Evolutionary conservation across 2,329 filamentous ascomycete species (phyloP).

Genomic region (Akanthomyces lecanii): DNA sequence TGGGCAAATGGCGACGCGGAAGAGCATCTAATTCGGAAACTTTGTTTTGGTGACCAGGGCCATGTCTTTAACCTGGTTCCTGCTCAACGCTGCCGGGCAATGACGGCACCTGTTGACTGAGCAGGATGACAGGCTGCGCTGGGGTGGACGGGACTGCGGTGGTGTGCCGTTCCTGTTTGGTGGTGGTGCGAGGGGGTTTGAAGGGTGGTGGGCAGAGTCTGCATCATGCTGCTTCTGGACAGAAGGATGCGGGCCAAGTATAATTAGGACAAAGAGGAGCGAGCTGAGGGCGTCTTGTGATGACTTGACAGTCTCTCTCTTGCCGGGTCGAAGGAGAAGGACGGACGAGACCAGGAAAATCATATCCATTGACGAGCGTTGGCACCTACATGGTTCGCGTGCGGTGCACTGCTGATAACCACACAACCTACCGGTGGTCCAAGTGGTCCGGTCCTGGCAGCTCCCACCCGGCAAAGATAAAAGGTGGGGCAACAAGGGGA

Average conservation of each 20-base stretch:
- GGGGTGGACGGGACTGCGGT: not conserved
- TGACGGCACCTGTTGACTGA: not conserved
- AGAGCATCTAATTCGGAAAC: not conserved
- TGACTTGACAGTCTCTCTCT: not conserved
- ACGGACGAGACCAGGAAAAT: not conserved
- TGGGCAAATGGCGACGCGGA: conserved; percentile 6
- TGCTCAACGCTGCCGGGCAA: not conserved
- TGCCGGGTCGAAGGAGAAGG: not conserved
- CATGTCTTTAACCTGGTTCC: not conserved
- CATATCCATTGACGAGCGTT: not conserved
- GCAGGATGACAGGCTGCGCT: not conserved
- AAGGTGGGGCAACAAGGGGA: not conserved
- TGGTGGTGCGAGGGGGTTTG: not conserved
- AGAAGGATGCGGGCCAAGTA: not conserved
- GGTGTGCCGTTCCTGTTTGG: not conserved
- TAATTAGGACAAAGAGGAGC: not conserved
- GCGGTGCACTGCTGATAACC: too few species aligned
- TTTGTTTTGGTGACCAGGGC: not conserved
- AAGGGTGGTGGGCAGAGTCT: not conserved
- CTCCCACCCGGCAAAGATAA: not conserved
- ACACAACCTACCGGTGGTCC: too few species aligned
- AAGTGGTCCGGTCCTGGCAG: not conserved
- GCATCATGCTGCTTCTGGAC: not conserved
- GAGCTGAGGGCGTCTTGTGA: not conserved
- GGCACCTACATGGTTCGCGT: not conserved